Evolutionary conservation across 2,329 filamentous ascomycete genomes (phyloP), one percentile per base, ranked within the genome.

Genomic region (Alternaria solani): DNA sequence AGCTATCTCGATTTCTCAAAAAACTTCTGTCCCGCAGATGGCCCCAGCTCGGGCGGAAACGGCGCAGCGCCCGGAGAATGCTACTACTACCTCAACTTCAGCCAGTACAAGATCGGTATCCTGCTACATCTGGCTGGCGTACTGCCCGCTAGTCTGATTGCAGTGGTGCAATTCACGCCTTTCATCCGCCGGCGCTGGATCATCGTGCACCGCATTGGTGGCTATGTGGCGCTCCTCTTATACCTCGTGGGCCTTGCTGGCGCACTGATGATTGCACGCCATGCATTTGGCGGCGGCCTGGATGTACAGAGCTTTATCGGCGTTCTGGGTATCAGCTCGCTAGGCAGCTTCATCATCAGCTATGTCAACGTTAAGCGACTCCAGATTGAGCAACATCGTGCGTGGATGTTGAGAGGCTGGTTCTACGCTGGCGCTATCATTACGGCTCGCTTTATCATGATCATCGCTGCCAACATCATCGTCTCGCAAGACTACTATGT

Each of bases 181-280:
- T 66, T 74, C 26, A 78, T 83, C 51, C 76, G 82, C 1, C 81
- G 86, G 64, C 84, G 81, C 64, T 68, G 76, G 52, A 75, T 87
- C 1, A 59, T 85, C 2, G 71, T 89, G 23, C 88, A 91, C 68
- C 84, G 88, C 0, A 80, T 90, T 56, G 87, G 84, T 53, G 88
- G 88, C 1, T 89, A 89, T 61, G 36, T 84, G 5, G 72, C 87
- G 53, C 59, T 86, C 0, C 55, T 85, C 0, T 76, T 90, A 0
- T 78, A 84, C 2, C 28, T 83, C 0, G 55, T 84, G 4, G 78
- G 79, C 14, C 82, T 83, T 3, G 78, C 78, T 0, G 85, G 84
- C 0, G 86, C 83, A 0, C 62, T 89, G 1, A 84, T 89, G 78
- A 84, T 88, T 20, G 75, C 79, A 0, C 79, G 81, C 0, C 78